These are phyloP conservation scores for Lycium barbarum DNA, from an alignment of 257 asterid genomes.

Conservation along the genomic window DNA sequence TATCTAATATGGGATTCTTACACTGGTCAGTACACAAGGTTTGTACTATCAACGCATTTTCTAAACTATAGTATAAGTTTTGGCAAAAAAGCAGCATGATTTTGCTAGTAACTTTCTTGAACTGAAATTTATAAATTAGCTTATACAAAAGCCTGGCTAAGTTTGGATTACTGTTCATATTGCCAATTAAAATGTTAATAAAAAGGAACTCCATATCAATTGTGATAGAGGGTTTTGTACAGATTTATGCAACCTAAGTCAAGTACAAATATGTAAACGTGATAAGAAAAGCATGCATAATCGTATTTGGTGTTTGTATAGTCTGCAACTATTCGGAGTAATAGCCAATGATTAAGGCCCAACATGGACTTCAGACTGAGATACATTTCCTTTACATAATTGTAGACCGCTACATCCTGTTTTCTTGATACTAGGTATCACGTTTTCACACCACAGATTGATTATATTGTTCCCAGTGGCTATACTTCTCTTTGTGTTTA, in stretches of 20 bases:
- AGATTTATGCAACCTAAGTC: slow-evolving; percentile 12
- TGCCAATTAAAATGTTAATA: not conserved
- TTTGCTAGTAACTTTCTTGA: slow-evolving; percentile 8
- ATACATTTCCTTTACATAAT: not conserved
- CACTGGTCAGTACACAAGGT: not conserved
- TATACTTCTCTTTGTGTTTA: not conserved
- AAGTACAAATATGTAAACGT: not conserved
- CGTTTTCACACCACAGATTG: not conserved
- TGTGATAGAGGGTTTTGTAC: not conserved
- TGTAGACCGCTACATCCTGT: not conserved
- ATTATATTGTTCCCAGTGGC: slow-evolving; percentile 12
- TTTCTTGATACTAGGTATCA: not conserved
- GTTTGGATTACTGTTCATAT: not conserved
- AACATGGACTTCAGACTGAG: not conserved
- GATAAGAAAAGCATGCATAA: slow-evolving; percentile 1
- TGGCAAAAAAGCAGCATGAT: not conserved
- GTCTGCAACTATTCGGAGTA: not conserved
- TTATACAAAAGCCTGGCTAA: not conserved
- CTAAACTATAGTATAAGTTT: not conserved
- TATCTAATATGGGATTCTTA: not conserved
- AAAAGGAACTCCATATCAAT: not conserved
- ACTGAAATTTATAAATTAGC: not conserved
- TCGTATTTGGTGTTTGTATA: not conserved
- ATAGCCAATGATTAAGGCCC: not conserved
- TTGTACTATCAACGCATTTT: slow-evolving; percentile 18